Percentiles rank a stretch among this genome's conserved stretches.
Conservation (phyloP, 805 yeast genomes). For the Candida railenensis region DNA sequence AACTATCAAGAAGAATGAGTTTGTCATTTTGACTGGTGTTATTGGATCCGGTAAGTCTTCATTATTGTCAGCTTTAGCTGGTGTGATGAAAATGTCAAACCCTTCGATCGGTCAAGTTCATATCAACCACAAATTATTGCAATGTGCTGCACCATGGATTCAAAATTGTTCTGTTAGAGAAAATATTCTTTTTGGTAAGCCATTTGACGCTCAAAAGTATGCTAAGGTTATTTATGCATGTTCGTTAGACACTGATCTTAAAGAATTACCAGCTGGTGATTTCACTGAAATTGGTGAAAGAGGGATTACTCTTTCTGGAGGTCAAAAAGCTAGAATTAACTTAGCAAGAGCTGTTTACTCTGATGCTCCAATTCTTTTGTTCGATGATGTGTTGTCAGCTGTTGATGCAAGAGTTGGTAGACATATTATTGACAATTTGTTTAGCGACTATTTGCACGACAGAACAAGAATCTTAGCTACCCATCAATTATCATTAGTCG, state of each 20-base stretch:
- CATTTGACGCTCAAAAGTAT: constrained; percentile 28
- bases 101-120: constrained; percentile 23
- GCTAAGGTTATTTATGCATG: constrained; percentile 33
- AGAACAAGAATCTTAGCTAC: constrained; percentile 42
- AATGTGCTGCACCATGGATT: constrained; percentile 42
- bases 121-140: constrained; percentile 28
- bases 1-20: constrained; percentile 29
- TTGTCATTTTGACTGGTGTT: constrained; percentile 41
- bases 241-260: constrained; percentile 39
- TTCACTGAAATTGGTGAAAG: constrained; percentile 45
- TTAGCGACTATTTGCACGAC: constrained; percentile 30
- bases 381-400: constrained; percentile 46
- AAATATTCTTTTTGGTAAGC: constrained; percentile 38
- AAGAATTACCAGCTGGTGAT: constrained; percentile 34
- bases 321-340: constrained; percentile 45
- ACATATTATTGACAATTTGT: constrained; percentile 36
- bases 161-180: constrained; percentile 42
- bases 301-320: constrained; percentile 45
- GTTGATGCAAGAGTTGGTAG: constrained; percentile 44
- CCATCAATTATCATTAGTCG: constrained; percentile 40
- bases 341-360: constrained; percentile 44
- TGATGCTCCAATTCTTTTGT: constrained; percentile 29
- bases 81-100: constrained; percentile 33
- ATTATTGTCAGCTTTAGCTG: constrained; percentile 38
- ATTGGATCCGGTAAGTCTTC: constrained; percentile 46